Evolutionary conservation across 179 eudicot genomes (phyloP).

Genomic region (Vitellaria paradoxa): DNA sequence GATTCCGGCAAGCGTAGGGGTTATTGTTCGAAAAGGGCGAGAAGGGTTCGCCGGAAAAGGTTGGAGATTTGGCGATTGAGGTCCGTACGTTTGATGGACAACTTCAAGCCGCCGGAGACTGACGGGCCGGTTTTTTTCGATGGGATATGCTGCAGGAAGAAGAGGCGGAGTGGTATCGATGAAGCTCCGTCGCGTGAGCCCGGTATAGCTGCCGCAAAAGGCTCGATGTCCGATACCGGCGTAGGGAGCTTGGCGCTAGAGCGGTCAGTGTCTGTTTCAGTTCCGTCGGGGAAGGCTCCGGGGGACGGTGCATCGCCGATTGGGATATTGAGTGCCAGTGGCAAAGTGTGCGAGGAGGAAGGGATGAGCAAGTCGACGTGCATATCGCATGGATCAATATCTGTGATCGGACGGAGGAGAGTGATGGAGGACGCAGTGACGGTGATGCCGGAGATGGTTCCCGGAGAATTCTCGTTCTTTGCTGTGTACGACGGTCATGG

Average conservation of each 20-base stretch:
- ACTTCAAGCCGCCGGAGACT: background rate
- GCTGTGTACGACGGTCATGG: slow-evolving; percentile 73
- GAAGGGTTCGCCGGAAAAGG: background rate
- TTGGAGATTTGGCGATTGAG: background rate
- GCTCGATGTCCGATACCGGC: background rate
- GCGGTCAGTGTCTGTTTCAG: background rate
- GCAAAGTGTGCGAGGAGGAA: background rate
- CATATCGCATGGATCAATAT: slow-evolving; percentile 33
- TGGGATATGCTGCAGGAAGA: background rate
- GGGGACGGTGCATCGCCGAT: background rate
- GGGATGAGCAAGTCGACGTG: background rate
- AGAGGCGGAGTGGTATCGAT: background rate
- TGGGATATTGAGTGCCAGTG: background rate
- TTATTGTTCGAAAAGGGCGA: background rate
- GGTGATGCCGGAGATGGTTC: slow-evolving; percentile 14
- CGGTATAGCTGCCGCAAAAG: background rate
- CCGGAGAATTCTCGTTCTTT: slow-evolving; percentile 30
- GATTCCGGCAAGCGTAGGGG: background rate
- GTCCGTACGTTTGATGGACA: background rate
- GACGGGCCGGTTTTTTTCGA: background rate
- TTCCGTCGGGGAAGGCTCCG: background rate
- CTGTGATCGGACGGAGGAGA: slow-evolving; percentile 55
- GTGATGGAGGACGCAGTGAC: slow-evolving; percentile 56
- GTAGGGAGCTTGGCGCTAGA: background rate
- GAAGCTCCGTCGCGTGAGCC: background rate